These are phyloP conservation scores for Calonectria honghensis DNA, from an alignment of 2,329 filamentous ascomycete species.

Conservation along the genomic window DNA sequence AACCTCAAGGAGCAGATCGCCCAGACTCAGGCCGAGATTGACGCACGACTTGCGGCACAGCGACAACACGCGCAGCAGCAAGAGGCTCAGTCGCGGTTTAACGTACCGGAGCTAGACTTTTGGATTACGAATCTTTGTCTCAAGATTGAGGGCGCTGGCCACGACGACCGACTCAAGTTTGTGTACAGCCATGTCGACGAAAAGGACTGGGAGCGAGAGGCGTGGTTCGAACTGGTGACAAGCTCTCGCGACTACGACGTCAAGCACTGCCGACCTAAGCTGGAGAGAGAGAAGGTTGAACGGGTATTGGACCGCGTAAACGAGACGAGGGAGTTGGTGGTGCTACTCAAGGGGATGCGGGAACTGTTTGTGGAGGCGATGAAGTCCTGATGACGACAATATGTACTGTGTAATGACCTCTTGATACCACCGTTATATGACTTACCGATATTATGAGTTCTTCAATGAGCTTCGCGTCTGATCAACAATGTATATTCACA, in stretches of 20 bases:
- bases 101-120: constrained; percentile 94
- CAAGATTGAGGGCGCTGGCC: constrained; percentile 90
- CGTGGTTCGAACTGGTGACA: constrained; percentile 94
- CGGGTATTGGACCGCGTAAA: constrained; percentile 86
- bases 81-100: constrained; percentile 89
- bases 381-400: constrained; percentile 65
- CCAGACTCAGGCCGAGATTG: constrained; percentile 82
- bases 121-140: constrained; percentile 95
- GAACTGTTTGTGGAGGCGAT: constrained; percentile 83
- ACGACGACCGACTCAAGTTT: constrained; percentile 91
- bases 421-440: constrained; percentile 38
- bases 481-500: not conserved
- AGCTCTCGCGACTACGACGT: constrained; percentile 90
- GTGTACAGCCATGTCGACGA: constrained; percentile 92
- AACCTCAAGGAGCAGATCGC: constrained; percentile 77
- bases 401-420: constrained; percentile 29
- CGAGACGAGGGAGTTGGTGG: constrained; percentile 83
- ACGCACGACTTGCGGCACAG: constrained; percentile 81
- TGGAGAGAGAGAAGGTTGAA: constrained; percentile 86
- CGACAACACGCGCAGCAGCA: constrained; percentile 82
- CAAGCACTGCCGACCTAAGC: constrained; percentile 85
- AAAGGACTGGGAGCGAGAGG: constrained; percentile 90
- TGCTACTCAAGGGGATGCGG: constrained; percentile 87
- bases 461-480: not conserved
- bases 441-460: not conserved